Base-by-base conservation (phyloP, 306 rosid species). In the Abrus precatorius region DNA sequence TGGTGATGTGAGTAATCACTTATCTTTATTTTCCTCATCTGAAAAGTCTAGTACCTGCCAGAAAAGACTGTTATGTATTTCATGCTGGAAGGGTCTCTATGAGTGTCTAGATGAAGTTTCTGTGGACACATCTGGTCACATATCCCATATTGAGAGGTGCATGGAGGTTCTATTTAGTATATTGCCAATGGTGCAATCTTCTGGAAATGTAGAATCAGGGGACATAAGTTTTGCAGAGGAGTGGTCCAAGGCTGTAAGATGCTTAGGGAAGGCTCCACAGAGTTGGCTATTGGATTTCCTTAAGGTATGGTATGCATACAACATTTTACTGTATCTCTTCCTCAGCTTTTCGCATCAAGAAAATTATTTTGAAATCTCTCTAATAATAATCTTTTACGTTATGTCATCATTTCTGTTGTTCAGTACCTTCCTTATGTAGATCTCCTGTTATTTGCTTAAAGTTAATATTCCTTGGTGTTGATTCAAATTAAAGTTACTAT, bases 61-160 rank as follows among this genome's bases (percentile, higher is more conserved):
- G 65, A 88, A 79, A 65, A 87, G 81, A 63, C 76, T 88, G 79
- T 79, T 95, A 30, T 40, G 89, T 29, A 81, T 77, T 74, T 89
- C 98, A 38, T 93, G 93, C 86, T 95, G 99, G 99, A 95, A 95
- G 86, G 99, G 98, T 79, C 89, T 95, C 70, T 80, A 47, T 73
- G 84, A 86, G 77, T 91, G 94, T 84, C 85, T 95, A 49, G 90
- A 91, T 59, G 97, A 89, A 57, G 97, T 87, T 76, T 88, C 95
- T 38, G 75, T 88, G 20, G 90, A 88, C 74, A 85, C 91, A 57
- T 83, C 88, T 41, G 89, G 81, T 79, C 76, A 85, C 88, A 84
- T 88, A 78, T 84, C 86, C 72, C 87, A 80, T 69, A 76, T 89
- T 74, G 97, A 91, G 88, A 90, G 84, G 75, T 89, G 95, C 84